These are phyloP conservation scores for Talaromyces islandicus DNA, from an alignment of 2,329 filamentous ascomycete genomes.

Conservation along the genomic window DNA sequence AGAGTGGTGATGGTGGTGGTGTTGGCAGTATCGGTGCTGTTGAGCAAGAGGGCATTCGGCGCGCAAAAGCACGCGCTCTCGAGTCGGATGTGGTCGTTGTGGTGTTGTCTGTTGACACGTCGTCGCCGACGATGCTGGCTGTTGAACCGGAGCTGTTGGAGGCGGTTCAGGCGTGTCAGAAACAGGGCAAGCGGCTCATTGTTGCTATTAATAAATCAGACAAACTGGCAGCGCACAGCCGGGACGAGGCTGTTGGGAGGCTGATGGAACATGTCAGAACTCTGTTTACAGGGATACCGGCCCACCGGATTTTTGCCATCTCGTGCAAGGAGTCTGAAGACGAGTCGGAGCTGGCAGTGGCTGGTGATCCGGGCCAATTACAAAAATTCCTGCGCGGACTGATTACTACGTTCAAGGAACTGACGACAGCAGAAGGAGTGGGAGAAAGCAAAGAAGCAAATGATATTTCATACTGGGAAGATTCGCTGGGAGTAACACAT, in stretches of 20 bases:
- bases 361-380: conserved; percentile 57
- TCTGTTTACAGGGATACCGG: conserved; percentile 38
- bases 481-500: conserved; percentile 84
- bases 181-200: conserved; percentile 48
- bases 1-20: conserved; percentile 48
- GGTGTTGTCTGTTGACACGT: conserved; percentile 58
- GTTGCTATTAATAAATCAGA: conserved; percentile 59
- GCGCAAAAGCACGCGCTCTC: conserved; percentile 72
- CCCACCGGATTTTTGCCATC: conserved; percentile 53
- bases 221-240: conserved; percentile 26
- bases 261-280: conserved; percentile 34
- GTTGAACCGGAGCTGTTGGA: conserved; percentile 53
- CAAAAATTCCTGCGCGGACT: conserved; percentile 63
- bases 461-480: conserved; percentile 60
- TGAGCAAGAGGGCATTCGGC: conserved; percentile 83
- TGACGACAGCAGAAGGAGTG: conserved; percentile 33
- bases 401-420: conserved; percentile 56
- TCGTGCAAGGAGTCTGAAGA: conserved; percentile 62
- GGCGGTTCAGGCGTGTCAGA: conserved; percentile 46
- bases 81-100: conserved; percentile 82
- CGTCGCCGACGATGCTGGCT: conserved; percentile 24
- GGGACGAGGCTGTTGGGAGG: conserved; percentile 9
- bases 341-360: not conserved
- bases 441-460: conserved; percentile 30
- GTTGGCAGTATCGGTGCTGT: conserved; percentile 72